Base-by-base conservation (phyloP, 139 green algal species). In the Chlamydomonas schloesseri region DNA sequence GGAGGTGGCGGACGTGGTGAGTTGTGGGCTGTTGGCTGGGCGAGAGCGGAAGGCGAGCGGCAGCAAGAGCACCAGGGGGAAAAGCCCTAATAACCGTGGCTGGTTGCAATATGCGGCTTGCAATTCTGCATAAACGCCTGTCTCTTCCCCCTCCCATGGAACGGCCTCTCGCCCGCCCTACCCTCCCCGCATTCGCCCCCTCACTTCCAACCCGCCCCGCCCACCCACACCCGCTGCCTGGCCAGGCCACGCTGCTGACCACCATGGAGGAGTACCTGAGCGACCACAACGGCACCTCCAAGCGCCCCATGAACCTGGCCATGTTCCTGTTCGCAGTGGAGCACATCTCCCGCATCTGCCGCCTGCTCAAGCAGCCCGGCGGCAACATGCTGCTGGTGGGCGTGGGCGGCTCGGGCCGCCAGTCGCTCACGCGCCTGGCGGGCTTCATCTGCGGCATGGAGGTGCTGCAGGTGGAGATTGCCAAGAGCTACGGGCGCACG, bases 241-340 rank as follows among this genome's bases (percentile, higher is more conserved):
- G n/a, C n/a, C 76, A 83, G 37, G 21, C 75, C 53, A 72, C 31
- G 31, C 86, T 83, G 60, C 65, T 89, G 50, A 88, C 53, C 20
- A 89, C 87, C 26, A 94, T 97, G 86, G 93, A 96, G 76, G 92
- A 94, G 24, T 95, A 95, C 83, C 83, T 94, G 33, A 34, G 73
- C 33, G 94, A 97, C 78, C 90, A 94, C 90, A 97, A 97, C 80
- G 91, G 73, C 82, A 93, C 89, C 72, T 93, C 87, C 89, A 97
- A 96, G 91, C 88, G 89, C 0, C 94, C 94, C 24, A 95, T 97
- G 95, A 95, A 95, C 72, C 91, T 97, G 46, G 94, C 92, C 26
- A 93, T 97, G 81, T 97, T 97, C 84, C 88, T 95, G 28, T 95
- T 95, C 85, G 94, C 94, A 13, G 87, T 95, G 75, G 93, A 96